These are phyloP conservation scores for Logfia minima DNA, from an alignment of 129 eudicot species.

Conservation along the genomic window DNA sequence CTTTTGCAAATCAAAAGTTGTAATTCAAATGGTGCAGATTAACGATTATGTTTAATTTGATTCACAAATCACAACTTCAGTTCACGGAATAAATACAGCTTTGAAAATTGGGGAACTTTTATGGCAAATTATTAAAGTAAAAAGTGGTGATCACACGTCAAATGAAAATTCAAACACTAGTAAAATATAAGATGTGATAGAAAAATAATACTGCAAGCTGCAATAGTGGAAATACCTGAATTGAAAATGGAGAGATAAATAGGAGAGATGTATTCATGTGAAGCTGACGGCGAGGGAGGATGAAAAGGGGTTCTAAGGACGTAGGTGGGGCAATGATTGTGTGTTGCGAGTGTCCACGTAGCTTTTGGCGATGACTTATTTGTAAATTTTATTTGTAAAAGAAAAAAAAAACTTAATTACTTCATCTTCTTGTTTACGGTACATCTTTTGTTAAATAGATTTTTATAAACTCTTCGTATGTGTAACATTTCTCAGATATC, in stretches of 20 bases:
- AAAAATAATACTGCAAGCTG: not conserved
- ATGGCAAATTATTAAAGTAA: no score
- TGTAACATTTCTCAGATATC: no score
- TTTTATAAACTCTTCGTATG: no score
- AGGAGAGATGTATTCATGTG: not conserved
- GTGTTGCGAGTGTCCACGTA: slow-evolving; percentile 12
- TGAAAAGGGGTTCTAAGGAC: not conserved
- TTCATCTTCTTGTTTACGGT: no score
- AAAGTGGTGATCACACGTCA: not conserved
- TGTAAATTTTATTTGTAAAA: no score
- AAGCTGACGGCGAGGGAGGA: not conserved
- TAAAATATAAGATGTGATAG: not conserved
- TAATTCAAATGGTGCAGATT: slow-evolving; percentile 2
- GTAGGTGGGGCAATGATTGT: not conserved
- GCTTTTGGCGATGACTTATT: no score
- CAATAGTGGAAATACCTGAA: no score
- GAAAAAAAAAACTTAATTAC: no score
- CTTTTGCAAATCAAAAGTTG: not conserved
- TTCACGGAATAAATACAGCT: not conserved
- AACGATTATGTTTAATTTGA: not conserved
- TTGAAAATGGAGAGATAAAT: not conserved
- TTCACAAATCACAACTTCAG: not conserved
- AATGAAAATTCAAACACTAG: slow-evolving; percentile 7
- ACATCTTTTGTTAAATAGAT: no score
- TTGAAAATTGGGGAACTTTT: not conserved